A percentile compares a stretch with the other conserved stretches of the same genome.
Conservation (phyloP, 2,329 filamentous ascomycete genomes). For the Ophiostoma triangulosporum region DNA sequence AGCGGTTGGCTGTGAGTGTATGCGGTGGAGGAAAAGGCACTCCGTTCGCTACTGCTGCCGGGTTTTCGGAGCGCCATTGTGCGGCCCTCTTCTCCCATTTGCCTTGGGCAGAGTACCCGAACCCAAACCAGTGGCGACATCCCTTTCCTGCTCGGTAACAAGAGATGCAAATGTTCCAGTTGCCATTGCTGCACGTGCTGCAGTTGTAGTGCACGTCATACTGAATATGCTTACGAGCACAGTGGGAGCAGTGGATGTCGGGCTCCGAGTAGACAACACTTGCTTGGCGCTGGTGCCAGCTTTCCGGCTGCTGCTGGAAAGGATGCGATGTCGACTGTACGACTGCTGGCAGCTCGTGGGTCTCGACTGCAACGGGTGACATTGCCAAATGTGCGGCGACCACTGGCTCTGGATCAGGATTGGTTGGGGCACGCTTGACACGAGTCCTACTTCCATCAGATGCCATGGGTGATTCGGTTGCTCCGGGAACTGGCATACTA, state of each 20-base stretch:
- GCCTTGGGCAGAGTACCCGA: slow-evolving; percentile 57
- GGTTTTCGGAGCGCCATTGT: slow-evolving; percentile 18
- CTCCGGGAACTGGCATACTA: background rate
- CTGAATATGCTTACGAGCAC: slow-evolving; percentile 59
- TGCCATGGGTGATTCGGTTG: background rate
- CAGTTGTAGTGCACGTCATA: slow-evolving; percentile 83
- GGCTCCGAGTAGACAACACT: slow-evolving; percentile 48
- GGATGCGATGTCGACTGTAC: background rate
- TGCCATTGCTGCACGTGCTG: slow-evolving; percentile 50
- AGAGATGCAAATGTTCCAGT: slow-evolving; percentile 64
- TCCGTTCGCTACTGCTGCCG: slow-evolving; percentile 17
- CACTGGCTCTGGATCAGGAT: background rate
- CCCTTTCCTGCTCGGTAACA: slow-evolving; percentile 70
- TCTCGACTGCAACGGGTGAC: slow-evolving; percentile 8
- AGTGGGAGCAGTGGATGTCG: slow-evolving; percentile 58
- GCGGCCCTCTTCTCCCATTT: slow-evolving; percentile 44
- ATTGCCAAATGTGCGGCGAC: slow-evolving; percentile 3
- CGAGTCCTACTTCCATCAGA: background rate
- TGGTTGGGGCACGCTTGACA: background rate
- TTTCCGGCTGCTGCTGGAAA: background rate
- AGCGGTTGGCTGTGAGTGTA: slow-evolving; percentile 44
- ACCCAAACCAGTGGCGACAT: slow-evolving; percentile 80
- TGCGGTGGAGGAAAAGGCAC: slow-evolving; percentile 33
- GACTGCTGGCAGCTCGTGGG: slow-evolving; percentile 3
- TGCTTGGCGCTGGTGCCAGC: slow-evolving; percentile 16